These are phyloP conservation scores for Talaromyces sp. DNA, from an alignment of 2,329 filamentous ascomycete genomes.

Conservation along the genomic window DNA sequence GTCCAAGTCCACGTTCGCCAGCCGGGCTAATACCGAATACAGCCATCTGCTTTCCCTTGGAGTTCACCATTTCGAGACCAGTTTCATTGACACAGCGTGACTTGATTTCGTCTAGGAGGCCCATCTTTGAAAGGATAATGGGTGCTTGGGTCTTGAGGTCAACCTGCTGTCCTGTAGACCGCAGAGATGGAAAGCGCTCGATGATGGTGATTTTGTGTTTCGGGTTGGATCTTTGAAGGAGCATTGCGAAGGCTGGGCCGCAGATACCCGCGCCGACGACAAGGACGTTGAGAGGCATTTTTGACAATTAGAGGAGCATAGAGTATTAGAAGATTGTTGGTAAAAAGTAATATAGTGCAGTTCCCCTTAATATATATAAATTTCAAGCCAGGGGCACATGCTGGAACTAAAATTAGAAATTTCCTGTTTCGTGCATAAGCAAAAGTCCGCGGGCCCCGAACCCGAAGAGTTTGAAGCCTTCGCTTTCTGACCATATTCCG, in stretches of 20 bases:
- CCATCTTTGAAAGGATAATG: constrained; percentile 49
- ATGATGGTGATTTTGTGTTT: constrained; percentile 35
- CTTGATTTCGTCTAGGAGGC: constrained; percentile 40
- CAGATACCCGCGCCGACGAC: constrained; percentile 41
- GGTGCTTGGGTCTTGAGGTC: constrained; percentile 51
- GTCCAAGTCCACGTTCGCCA: constrained; percentile 39
- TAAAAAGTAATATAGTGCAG: background rate
- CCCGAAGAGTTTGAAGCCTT: background rate
- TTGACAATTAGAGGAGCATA: background rate
- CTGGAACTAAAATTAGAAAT: background rate
- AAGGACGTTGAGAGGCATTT: constrained; percentile 37
- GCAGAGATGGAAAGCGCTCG: constrained; percentile 38
- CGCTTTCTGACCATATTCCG: background rate
- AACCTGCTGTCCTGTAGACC: constrained; percentile 48
- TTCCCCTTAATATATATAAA: background rate
- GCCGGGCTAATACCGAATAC: constrained; percentile 35
- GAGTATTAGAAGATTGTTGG: background rate
- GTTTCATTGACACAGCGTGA: constrained; percentile 43
- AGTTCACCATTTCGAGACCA: constrained; percentile 42
- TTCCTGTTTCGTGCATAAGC: background rate
- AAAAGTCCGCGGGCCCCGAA: background rate
- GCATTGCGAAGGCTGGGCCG: constrained; percentile 44
- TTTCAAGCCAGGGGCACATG: background rate
- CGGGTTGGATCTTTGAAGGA: constrained; percentile 33
- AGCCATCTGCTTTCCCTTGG: constrained; percentile 32